phyloP scores from a whole-genome alignment of 768 basidiomycete genomes.

The Cystobasidium tubakii region DNA sequence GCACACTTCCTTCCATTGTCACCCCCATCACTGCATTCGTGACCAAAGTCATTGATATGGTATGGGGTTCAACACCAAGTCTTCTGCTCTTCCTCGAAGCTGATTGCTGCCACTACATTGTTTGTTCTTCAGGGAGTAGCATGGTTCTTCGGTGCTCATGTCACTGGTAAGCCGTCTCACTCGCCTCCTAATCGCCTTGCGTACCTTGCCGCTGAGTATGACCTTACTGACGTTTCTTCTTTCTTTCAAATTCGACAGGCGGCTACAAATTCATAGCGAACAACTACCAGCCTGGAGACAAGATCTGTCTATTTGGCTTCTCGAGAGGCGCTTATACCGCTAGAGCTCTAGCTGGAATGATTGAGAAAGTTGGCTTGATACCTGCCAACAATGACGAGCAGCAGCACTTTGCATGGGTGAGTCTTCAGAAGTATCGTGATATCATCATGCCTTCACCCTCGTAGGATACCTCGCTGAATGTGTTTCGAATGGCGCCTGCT shows the following conservation, averaged over 20 bases:
- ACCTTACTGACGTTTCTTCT: no score
- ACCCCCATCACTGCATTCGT: slow-evolving; percentile 12
- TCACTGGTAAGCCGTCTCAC: background rate
- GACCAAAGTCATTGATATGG: slow-evolving; percentile 11
- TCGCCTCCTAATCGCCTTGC: background rate
- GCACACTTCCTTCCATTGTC: slow-evolving; percentile 6
- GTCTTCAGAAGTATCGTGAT: no score
- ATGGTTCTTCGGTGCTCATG: slow-evolving; percentile 13
- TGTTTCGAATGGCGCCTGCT: no score
- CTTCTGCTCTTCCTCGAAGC: no score
- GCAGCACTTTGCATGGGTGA: background rate
- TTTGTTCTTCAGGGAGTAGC: background rate
- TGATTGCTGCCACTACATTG: no score
- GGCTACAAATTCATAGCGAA: slow-evolving; percentile 16
- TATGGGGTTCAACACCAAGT: no score
- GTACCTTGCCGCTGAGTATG: no score
- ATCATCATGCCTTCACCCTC: no score
- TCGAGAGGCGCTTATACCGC: slow-evolving; percentile 25
- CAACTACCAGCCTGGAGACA: slow-evolving; percentile 19
- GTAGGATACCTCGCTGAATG: no score
- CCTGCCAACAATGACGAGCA: slow-evolving; percentile 5
- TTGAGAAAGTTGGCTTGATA: slow-evolving; percentile 25
- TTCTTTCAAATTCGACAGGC: background rate
- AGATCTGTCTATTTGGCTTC: slow-evolving; percentile 25
- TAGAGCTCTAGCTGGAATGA: slow-evolving; percentile 26